These are phyloP conservation scores for Aspergillus latus DNA, from an alignment of 2,329 filamentous ascomycete species.

Conservation along the genomic window DNA sequence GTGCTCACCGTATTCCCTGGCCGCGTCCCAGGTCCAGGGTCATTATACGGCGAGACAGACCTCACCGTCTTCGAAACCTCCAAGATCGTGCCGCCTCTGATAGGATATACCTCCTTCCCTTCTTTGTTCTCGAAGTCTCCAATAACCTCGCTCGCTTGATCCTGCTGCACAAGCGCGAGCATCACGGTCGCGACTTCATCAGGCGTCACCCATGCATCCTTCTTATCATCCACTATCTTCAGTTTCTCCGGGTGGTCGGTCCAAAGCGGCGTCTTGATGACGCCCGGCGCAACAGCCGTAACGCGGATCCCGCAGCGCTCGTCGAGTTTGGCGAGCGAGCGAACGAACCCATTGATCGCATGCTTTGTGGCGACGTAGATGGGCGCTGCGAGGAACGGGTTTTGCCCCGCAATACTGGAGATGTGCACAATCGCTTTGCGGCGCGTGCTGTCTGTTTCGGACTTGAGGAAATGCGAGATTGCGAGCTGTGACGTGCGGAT, in stretches of 20 bases:
- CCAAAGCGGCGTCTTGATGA: slow-evolving; percentile 64
- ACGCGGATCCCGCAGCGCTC: slow-evolving; percentile 54
- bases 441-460: slow-evolving; percentile 27
- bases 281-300: slow-evolving; percentile 60
- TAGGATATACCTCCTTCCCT: slow-evolving; percentile 28
- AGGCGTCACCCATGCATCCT: slow-evolving; percentile 59
- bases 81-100: slow-evolving; percentile 54
- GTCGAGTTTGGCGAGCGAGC: slow-evolving; percentile 53
- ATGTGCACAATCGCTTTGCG: slow-evolving; percentile 50
- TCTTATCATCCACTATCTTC: slow-evolving; percentile 47
- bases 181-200: slow-evolving; percentile 62
- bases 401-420: slow-evolving; percentile 50
- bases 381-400: slow-evolving; percentile 39
- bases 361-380: slow-evolving; percentile 53
- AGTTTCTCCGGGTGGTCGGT: slow-evolving; percentile 62
- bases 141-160: slow-evolving; percentile 40
- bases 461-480: slow-evolving; percentile 48
- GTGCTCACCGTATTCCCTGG: slow-evolving; percentile 49
- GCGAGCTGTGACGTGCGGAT: slow-evolving; percentile 54
- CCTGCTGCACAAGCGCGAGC: slow-evolving; percentile 55
- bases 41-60: slow-evolving; percentile 52
- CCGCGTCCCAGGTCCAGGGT: slow-evolving; percentile 52
- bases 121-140: slow-evolving; percentile 30
- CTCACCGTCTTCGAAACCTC: slow-evolving; percentile 58
- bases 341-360: slow-evolving; percentile 50